These are phyloP conservation scores for Bremia lactucae DNA, from an alignment of 352 stramenopile species.

Conservation along the genomic window DNA sequence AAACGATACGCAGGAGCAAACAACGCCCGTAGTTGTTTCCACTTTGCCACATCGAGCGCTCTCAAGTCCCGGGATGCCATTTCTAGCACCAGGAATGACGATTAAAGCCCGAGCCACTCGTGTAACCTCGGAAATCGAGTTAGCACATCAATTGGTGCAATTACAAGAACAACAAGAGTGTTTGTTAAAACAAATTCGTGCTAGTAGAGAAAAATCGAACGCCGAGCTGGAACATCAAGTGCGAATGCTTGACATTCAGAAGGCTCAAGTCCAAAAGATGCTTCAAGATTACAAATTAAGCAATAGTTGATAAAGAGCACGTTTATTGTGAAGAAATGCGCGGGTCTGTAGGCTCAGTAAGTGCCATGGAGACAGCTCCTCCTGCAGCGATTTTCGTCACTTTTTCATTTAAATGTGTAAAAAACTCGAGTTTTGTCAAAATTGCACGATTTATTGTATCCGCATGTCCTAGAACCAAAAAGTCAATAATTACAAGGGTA, in stretches of 20 bases:
- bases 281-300: no score
- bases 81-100: slow-evolving; percentile 21
- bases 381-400: slow-evolving; percentile 33
- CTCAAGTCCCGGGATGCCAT: slow-evolving; percentile 22
- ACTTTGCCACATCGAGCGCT: no score
- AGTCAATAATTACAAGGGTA: no score
- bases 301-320: not conserved
- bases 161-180: slow-evolving; percentile 24
- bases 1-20: no score
- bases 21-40: no score
- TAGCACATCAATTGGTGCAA: slow-evolving; percentile 31
- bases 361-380: slow-evolving; percentile 62
- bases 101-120: slow-evolving; percentile 4
- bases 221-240: slow-evolving; percentile 41
- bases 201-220: slow-evolving; percentile 5
- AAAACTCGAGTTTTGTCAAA: slow-evolving; percentile 43
- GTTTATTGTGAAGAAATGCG: slow-evolving; percentile 1
- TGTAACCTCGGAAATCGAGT: slow-evolving; percentile 25
- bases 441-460: slow-evolving; percentile 28
- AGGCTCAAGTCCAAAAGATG: slow-evolving; percentile 41
- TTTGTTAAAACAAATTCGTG: slow-evolving; percentile 17
- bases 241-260: slow-evolving; percentile 43
- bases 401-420: slow-evolving; percentile 14
- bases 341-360: no score
- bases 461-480: slow-evolving; percentile 35